Base-by-base conservation (phyloP, 106 monocot species). In the Amphibolis antarctica region DNA sequence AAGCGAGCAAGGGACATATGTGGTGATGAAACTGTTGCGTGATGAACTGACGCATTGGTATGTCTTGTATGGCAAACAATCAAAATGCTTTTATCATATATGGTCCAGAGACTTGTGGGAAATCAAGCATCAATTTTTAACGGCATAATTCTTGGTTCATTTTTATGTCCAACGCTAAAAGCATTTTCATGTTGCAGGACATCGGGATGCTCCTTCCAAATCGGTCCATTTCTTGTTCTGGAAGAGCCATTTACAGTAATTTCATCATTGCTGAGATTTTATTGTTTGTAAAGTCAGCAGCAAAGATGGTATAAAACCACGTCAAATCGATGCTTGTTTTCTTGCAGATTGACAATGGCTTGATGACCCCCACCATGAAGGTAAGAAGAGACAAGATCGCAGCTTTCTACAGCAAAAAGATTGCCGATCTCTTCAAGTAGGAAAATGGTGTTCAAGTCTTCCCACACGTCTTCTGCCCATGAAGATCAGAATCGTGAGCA, bases 281-380 rank as follows among this genome's bases (percentile, higher is more conserved):
- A 12, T 64, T 46, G 12, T 19, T 18, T 12, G 12, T 47, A 22
- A 17, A 53, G 22, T 29, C 26, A 26, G 57, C 10, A 10, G n/a
- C 28, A 0, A 29, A 43, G 28, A 28, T 19, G 17, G 12, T 1
- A 20, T 9, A 29, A n/a, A 21, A 28, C 60, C 18, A 60, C 18
- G 0, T 10, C 4, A 43, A 42, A 13, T n/a, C 10, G 42, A 30
- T 11, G 30, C 9, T 52, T 14, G 17, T 67, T 43, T 21, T 20
- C 28, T 46, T 69, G 60, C 79, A 93, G 94, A 76, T 89, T 63
- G 84, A 96, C 31, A 96, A 84, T 72, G 94, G 80, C 44, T 59
- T 96, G 26, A 78, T 96, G 89, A 89, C 94, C 14, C 84, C 89
- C 69, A 89, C 94, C 12, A 86, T 96, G 94, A 96, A 96, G 84